Conservation (phyloP, 768 basidiomycete species). For the Lactarius quietus region DNA sequence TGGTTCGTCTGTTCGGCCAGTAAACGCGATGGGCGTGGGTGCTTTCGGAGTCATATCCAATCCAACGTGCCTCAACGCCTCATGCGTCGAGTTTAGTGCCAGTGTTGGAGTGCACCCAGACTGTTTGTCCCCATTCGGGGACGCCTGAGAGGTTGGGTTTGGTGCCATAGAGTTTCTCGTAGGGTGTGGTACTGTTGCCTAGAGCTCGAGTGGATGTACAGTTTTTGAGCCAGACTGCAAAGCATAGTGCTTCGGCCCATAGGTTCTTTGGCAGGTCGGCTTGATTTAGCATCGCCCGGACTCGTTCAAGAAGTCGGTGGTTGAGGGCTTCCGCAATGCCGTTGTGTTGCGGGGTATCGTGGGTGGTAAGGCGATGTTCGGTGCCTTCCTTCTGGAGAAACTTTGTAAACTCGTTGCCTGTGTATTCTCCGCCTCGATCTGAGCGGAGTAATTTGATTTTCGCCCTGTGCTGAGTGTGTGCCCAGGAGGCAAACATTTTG, state of each 20-base stretch:
- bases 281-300: neutral
- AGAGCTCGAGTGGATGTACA: conserved; percentile 25
- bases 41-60: conserved; percentile 36
- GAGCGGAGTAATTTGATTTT: neutral
- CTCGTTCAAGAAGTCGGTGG: neutral
- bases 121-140: conserved; percentile 13
- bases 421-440: neutral
- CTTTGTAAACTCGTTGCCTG: neutral
- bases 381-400: neutral
- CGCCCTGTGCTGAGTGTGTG: neutral
- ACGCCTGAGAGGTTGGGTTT: conserved; percentile 31
- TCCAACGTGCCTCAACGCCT: conserved; percentile 28
- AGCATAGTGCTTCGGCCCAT: conserved; percentile 30
- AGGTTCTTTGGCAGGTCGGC: conserved; percentile 26
- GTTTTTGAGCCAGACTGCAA: conserved; percentile 22
- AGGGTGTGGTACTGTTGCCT: conserved; percentile 27
- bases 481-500: neutral
- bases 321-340: neutral
- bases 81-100: conserved; percentile 22
- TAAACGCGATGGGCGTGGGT: conserved; percentile 34
- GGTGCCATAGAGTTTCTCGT: conserved; percentile 26
- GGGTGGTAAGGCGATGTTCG: neutral
- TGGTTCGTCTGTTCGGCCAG: conserved; percentile 31
- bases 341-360: neutral
- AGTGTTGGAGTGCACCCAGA: conserved; percentile 22